Evolutionary conservation across 1,284 basidiomycete genomes (phyloP).

Genomic region (Hemileia vastatrix): DNA sequence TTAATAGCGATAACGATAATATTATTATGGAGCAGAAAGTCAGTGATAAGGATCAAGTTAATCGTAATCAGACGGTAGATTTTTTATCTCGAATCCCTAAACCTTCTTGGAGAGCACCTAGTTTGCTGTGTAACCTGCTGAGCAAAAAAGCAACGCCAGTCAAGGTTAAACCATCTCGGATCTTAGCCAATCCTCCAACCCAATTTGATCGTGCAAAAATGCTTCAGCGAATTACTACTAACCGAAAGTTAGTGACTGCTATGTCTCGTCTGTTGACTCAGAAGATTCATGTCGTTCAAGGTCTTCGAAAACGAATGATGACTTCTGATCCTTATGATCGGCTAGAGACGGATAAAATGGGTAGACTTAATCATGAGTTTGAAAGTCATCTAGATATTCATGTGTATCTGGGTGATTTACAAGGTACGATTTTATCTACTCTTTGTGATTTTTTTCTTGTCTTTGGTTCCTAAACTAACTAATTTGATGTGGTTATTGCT

Average conservation of each 20-base stretch:
- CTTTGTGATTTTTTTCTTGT: background rate
- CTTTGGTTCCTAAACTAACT: background rate
- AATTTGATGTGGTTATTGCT: no score
- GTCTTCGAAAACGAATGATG: constrained; percentile 61
- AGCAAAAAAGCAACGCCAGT: no score
- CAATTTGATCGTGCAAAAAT: constrained; percentile 45
- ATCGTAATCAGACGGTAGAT: no score
- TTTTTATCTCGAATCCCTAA: no score
- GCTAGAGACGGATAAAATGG: background rate
- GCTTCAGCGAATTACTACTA: constrained; percentile 65
- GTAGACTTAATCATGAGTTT: background rate
- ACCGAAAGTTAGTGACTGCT: constrained; percentile 70
- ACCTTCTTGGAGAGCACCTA: no score
- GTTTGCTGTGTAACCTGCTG: no score
- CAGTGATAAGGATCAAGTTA: no score
- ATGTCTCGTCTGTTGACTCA: constrained; percentile 65
- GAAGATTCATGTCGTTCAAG: constrained; percentile 72
- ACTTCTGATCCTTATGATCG: constrained; percentile 37
- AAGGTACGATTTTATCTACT: constrained; percentile 48
- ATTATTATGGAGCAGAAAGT: no score
- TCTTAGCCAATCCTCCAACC: no score
- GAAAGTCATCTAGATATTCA: constrained; percentile 1
- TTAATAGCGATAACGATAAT: no score
- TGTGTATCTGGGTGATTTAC: constrained; percentile 84
- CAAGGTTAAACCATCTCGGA: no score